Evolutionary conservation across 1,139 yeast genomes (phyloP).

Genomic region (Saccharomyces hybrid): DNA sequence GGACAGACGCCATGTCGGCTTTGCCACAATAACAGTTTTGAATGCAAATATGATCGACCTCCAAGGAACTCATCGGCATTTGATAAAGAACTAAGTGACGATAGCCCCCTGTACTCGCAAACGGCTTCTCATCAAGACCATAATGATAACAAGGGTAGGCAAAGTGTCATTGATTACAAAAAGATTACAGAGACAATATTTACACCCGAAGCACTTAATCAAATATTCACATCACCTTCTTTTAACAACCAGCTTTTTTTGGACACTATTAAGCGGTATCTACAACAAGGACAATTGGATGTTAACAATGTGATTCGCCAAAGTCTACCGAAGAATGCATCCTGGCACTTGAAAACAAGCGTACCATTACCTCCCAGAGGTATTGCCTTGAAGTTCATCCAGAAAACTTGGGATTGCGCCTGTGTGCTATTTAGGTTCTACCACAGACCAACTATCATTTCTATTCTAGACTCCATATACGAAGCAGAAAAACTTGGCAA

Average conservation of each 20-base stretch:
- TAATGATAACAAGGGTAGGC: neutral
- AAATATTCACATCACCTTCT: neutral
- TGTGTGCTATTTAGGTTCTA: slow-evolving; percentile 79
- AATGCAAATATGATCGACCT: slow-evolving; percentile 42
- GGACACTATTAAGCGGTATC: slow-evolving; percentile 7
- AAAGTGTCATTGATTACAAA: slow-evolving; percentile 6
- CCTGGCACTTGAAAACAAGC: neutral
- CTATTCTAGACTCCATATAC: slow-evolving; percentile 50
- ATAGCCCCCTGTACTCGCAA: neutral
- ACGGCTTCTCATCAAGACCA: neutral
- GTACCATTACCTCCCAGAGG: slow-evolving; percentile 59
- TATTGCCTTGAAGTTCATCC: slow-evolving; percentile 61
- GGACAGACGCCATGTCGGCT: slow-evolving; percentile 84
- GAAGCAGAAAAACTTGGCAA: slow-evolving; percentile 52
- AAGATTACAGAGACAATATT: slow-evolving; percentile 8
- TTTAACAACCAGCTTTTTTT: slow-evolving; percentile 5
- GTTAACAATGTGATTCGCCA: slow-evolving; percentile 1
- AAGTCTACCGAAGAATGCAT: neutral
- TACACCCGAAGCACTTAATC: slow-evolving; percentile 1
- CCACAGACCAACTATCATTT: slow-evolving; percentile 70
- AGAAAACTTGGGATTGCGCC: slow-evolving; percentile 78
- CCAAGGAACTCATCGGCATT: neutral
- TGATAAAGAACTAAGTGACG: neutral
- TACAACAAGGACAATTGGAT: slow-evolving; percentile 4
- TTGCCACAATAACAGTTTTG: slow-evolving; percentile 71